Percentiles rank a stretch among this genome's conserved stretches.
phyloP scores from a whole-genome alignment of 495 filamentous ascomycete genomes.

The Penicillium cinerascens region DNA sequence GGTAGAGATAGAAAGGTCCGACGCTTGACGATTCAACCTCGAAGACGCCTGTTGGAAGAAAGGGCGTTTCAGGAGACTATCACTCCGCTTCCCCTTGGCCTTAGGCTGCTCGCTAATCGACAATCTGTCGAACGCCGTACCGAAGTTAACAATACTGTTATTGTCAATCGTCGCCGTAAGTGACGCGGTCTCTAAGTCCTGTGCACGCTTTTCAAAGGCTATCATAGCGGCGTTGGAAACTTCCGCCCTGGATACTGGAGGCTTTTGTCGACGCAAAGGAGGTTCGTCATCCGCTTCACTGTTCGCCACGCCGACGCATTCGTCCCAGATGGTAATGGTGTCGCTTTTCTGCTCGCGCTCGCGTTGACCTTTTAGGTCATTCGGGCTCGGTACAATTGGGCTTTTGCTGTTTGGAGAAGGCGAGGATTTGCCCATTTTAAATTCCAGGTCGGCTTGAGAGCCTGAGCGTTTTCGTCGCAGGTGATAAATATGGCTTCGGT shows the following conservation, averaged over 20 bases:
- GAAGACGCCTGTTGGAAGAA: slow-evolving; percentile 39
- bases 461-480: too few species aligned
- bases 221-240: slow-evolving; percentile 47
- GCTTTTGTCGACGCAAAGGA: slow-evolving; percentile 19
- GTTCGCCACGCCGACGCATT: slow-evolving; percentile 36
- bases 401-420: slow-evolving; percentile 36
- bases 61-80: slow-evolving; percentile 50
- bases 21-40: slow-evolving; percentile 33
- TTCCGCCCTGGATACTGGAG: slow-evolving; percentile 20
- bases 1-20: slow-evolving; percentile 33
- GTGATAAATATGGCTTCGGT: too few species aligned
- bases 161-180: slow-evolving; percentile 65
- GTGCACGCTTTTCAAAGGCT: slow-evolving; percentile 40
- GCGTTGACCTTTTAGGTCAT: slow-evolving; percentile 39
- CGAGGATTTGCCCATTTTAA: too few species aligned
- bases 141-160: slow-evolving; percentile 52
- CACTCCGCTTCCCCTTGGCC: slow-evolving; percentile 33
- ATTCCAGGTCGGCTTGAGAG: too few species aligned
- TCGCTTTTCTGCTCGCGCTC: slow-evolving; percentile 41
- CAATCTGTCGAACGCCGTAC: slow-evolving; percentile 60
- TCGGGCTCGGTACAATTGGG: slow-evolving; percentile 45
- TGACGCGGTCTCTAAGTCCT: slow-evolving; percentile 50
- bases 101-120: slow-evolving; percentile 49
- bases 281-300: slow-evolving; percentile 38
- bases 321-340: slow-evolving; percentile 47